Evolutionary conservation across 2,329 filamentous ascomycete genomes (phyloP).

Genomic region (Arthroderma sp.): DNA sequence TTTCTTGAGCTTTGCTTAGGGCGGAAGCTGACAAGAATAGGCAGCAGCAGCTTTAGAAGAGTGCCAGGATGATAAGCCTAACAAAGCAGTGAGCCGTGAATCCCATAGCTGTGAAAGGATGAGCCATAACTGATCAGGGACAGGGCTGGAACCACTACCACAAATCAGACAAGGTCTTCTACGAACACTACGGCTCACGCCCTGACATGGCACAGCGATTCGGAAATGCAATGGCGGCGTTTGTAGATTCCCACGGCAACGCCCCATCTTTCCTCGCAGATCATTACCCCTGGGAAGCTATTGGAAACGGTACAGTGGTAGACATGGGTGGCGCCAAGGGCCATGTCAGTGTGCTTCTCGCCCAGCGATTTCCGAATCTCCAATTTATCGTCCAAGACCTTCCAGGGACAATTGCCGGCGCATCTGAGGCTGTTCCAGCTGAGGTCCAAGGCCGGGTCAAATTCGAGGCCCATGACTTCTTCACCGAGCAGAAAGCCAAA

Average conservation of each 20-base stretch:
- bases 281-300: conserved; percentile 7
- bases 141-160: too few relatives aligned
- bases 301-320: conserved; percentile 7
- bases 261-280: not conserved
- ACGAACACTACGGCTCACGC: not conserved
- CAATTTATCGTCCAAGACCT: conserved; percentile 14
- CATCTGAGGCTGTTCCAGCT: conserved; percentile 2
- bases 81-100: too few relatives aligned
- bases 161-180: too few relatives aligned
- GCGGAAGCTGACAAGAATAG: too few relatives aligned
- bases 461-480: conserved; percentile 44
- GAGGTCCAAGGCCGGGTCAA: conserved; percentile 14
- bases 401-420: conserved; percentile 4
- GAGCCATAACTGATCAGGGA: too few relatives aligned
- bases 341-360: conserved; percentile 5
- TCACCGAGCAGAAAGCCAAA: conserved; percentile 40
- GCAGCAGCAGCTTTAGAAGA: too few relatives aligned
- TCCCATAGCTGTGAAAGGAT: too few relatives aligned
- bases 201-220: conserved; percentile 5
- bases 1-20: too few relatives aligned
- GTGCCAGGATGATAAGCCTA: too few relatives aligned
- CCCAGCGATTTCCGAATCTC: conserved; percentile 12
- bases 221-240: not conserved
- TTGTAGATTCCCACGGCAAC: not conserved
- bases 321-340: conserved; percentile 12